Evolutionary conservation across 495 filamentous ascomycete genomes (phyloP), one percentile per base, ranked within the genome.

Genomic region (Podospora bellae-mahoneyi): DNA sequence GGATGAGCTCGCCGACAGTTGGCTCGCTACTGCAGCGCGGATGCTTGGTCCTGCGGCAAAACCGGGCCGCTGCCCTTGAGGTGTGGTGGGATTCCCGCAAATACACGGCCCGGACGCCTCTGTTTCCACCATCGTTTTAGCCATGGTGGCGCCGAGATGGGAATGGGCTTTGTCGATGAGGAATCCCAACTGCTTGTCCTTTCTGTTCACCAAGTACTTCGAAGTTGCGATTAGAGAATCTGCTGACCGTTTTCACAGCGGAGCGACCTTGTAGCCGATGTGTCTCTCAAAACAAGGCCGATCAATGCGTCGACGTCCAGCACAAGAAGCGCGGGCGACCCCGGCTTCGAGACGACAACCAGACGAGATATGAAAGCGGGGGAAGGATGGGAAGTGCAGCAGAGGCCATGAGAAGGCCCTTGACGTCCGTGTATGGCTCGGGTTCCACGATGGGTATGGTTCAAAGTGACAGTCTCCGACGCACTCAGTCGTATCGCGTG

Each of bases 321-420:
- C 94, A 98, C 79, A 99, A 97, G 80, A 98, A 97, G 76, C 85
- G 95, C 68, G 95, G 95, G 23, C 85, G 95, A 66, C 95, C 95
- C 72, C 90, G 95, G 63, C 83, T 99, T 73, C 90, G 94, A 75
- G 93, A 97, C 73, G 95, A 97, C 64, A 78, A 82, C 69, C 82
- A 87, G 69, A 73, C 80, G 28, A 83, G 85, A 69, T 88, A 83
- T 68, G 85, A 88, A 62, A 72, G 77, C 18, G 69, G 79, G 27
- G 80, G 81, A 72, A 84, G 80, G 71, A 4, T 19, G 55, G 78
- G 77, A 62, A 79, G 74, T 68, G 78, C 74, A 55, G 69, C 71
- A 59, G 82, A 84, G 30, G 70, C 75, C 60, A 79, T 83, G 70
- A 79, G 82, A 66, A 74, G 84, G 67, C 84, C 83, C 26, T 62